Evolutionary conservation across 225 moss, liverwort and hornwort genomes (phyloP), one percentile per base, ranked within the genome.

Genomic region (Polytrichum formosum): DNA sequence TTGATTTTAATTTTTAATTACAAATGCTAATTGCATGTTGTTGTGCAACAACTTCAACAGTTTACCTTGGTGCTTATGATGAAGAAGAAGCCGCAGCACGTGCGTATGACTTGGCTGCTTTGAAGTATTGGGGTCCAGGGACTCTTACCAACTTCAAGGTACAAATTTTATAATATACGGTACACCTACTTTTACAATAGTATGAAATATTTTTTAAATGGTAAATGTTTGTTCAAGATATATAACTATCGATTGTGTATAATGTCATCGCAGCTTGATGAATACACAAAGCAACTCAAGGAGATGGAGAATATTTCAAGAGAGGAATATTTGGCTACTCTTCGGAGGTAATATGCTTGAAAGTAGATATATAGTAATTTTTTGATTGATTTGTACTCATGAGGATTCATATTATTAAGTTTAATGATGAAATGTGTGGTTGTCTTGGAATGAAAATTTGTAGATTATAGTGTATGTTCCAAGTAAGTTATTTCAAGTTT

Each of bases 41-140:
- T 46, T 46, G 46, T 0, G 0, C 35, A 35, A 46, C 3, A 16
- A 37, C 13, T 46, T 28, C 27, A 23, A 26, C 26, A 63, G 46
- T 46, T 16, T 46, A 46, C 46, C 46, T 46, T 1, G 66, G 66
- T 31, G 66, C 66, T 31, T 66, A 66, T 35, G 66, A 66, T 37
- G 66, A 66, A 16, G 66, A 66, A 46, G 31, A 66, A 16, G 66
- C 66, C 2, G 66, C 66, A 0, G 37, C 66, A 18, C 66, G 7
- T 31, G 66, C 20, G 5, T 37, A 5, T 22, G 26, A 54, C 20
- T 70, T 85, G 0, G 79, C 76, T 20, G 74, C 81, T 30, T 69
- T 85, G 0, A 85, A 85, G 56, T 82, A 79, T 9, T 82, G 85
- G 77, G 82, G 85, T 1, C 54, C 27, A 25, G 22, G 30, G 18